Conservation (phyloP, 2,329 filamentous ascomycete species). For the Fusarium foetens region DNA sequence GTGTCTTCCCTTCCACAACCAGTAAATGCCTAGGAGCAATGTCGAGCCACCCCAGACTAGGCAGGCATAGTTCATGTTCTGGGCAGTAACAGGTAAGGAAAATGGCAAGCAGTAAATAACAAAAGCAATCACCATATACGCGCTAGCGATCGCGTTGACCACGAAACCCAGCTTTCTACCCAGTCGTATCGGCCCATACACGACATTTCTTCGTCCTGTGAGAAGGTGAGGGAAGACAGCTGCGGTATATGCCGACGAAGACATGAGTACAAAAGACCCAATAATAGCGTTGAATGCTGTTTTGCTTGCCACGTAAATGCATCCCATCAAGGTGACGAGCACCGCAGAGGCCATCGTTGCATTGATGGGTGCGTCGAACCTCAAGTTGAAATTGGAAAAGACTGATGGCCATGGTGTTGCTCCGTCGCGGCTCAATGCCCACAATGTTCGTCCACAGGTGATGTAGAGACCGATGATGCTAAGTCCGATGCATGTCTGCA, state of each 20-base stretch:
- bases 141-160: neutral
- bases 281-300: neutral
- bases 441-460: neutral
- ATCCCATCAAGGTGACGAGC: neutral
- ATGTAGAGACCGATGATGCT: neutral
- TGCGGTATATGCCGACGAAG: neutral
- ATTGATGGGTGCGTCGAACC: neutral
- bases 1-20: neutral
- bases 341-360: neutral
- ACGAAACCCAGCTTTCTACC: accelerated
- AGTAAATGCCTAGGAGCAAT: neutral
- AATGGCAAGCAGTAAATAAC: neutral
- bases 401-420: neutral
- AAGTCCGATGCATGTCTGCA: neutral
- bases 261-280: neutral
- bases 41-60: neutral
- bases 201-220: neutral
- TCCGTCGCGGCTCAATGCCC: neutral
- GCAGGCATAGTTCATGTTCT: neutral
- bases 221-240: neutral
- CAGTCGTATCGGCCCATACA: neutral
- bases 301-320: neutral
- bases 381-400: neutral
- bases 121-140: neutral
- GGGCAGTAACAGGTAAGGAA: neutral